Percentiles rank a stretch among this genome's conserved stretches.
Evolutionary conservation across 2,329 filamentous ascomycete species (phyloP).

Genomic region (Aureobasidium pullulans): DNA sequence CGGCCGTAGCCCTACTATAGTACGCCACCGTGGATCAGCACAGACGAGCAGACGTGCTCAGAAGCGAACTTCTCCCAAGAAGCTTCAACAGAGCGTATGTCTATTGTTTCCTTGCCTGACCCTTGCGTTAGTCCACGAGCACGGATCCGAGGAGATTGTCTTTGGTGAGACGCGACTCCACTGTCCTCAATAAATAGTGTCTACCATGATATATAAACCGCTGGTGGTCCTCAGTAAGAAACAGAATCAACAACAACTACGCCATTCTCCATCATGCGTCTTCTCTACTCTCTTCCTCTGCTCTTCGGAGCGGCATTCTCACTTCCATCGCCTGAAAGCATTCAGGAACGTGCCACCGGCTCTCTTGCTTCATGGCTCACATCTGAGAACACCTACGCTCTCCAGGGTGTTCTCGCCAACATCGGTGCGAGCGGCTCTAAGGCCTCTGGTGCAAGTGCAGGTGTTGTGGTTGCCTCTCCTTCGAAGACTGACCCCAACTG

Average conservation of each 20-base stretch:
- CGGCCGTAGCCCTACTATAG: not conserved
- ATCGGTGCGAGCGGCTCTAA: slow-evolving; percentile 46
- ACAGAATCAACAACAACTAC: not conserved
- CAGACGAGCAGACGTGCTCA: not conserved
- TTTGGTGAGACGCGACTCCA: not conserved
- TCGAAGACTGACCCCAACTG: slow-evolving; percentile 48
- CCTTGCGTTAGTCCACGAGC: not conserved
- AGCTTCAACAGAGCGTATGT: not conserved
- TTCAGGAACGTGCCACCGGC: slow-evolving; percentile 18
- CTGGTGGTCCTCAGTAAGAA: not conserved
- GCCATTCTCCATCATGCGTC: slow-evolving; percentile 4
- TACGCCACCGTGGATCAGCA: slow-evolving; percentile 1
- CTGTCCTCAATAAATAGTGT: not conserved
- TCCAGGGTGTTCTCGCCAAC: slow-evolving; percentile 48
- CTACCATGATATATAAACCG: slow-evolving; percentile 4
- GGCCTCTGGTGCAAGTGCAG: slow-evolving; percentile 41
- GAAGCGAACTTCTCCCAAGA: slow-evolving; percentile 1
- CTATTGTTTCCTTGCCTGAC: not conserved
- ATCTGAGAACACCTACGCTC: slow-evolving; percentile 40
- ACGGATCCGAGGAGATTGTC: not conserved
- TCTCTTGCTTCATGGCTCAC: slow-evolving; percentile 31
- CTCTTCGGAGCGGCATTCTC: slow-evolving; percentile 13
- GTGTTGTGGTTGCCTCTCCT: slow-evolving; percentile 50
- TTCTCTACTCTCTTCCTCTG: slow-evolving; percentile 9
- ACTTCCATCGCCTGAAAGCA: slow-evolving; percentile 14